phyloP scores from a whole-genome alignment of 768 basidiomycete genomes.

The Boletus sp. region DNA sequence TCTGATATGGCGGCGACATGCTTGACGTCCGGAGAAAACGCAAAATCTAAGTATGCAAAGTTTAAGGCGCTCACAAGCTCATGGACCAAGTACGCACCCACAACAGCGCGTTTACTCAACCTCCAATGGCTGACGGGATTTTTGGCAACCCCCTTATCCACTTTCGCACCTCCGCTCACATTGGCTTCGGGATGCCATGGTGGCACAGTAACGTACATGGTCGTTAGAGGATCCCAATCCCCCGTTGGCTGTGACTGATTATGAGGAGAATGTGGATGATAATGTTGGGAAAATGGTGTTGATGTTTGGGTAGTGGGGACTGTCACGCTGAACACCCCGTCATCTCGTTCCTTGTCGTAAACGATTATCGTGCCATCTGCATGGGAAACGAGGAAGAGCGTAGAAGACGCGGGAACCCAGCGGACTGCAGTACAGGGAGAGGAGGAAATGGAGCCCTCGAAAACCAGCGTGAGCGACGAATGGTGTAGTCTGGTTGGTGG shows the following conservation, averaged over 20 bases:
- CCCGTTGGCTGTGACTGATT: conserved; percentile 28
- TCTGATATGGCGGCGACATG: conserved; percentile 89
- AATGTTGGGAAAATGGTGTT: conserved; percentile 26
- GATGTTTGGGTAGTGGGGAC: conserved; percentile 42
- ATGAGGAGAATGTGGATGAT: conserved; percentile 27
- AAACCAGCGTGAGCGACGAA: conserved; percentile 9
- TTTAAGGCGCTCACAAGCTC: not conserved
- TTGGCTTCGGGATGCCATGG: conserved; percentile 74
- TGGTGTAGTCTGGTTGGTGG: not conserved
- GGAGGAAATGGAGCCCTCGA: conserved; percentile 70
- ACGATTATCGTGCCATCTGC: conserved; percentile 87
- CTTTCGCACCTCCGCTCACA: conserved; percentile 31
- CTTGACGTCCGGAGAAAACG: conserved; percentile 91
- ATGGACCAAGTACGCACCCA: conserved; percentile 49
- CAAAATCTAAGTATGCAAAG: conserved; percentile 58
- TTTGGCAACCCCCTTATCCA: conserved; percentile 70
- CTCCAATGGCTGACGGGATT: conserved; percentile 94
- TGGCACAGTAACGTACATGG: conserved; percentile 76
- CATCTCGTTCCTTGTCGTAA: conserved; percentile 90
- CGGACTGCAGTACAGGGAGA: conserved; percentile 87
- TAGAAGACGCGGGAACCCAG: conserved; percentile 81
- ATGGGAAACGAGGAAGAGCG: conserved; percentile 83
- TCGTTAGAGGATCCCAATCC: conserved; percentile 77
- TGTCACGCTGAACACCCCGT: conserved; percentile 69
- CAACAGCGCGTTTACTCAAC: conserved; percentile 65